Base-by-base conservation (phyloP, 495 filamentous ascomycete genomes). In the Aspergillus sparsus region DNA sequence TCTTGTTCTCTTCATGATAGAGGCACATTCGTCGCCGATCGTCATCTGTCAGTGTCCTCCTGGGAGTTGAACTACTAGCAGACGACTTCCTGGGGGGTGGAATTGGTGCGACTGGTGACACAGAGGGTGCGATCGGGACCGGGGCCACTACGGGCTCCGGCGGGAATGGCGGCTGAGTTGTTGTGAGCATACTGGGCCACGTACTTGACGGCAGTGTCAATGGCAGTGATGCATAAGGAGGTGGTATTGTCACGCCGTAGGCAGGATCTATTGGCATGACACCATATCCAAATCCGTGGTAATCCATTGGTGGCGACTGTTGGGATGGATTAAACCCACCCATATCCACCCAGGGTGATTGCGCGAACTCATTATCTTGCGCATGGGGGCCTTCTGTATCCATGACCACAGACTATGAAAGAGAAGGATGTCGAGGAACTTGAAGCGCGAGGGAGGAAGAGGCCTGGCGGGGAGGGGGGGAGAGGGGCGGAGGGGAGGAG, bases 21-120 rank as follows among this genome's bases (percentile, higher is more conserved):
- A 91, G 82, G 71, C 94, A 98, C 93, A 99, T 99, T 53, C 85
- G 84, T 57, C 92, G 85, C 53, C 94, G 85, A 68, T 97, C 93
- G 34, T 89, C 86, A 73, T 98, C 93, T 21, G 94, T 98, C 64
- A 99, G 80, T 0, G 95, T 98, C 73, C 89, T 91, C 65, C 94
- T 82, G 7, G 91, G 89, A 34, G 90, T 88, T 51, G 89, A 76
- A 33, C 76, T 78, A 54, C 80, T 77, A 39, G 80, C 82, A 6
- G 82, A 80, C 46, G 81, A 79, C 53, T 82, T 75, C 15, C 77
- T 80, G 33, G 77, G 71, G 55, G 79, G 80, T 49, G 81, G 73
- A 37, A 82, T 70, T 31, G 79, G 76, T 18, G 79, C 61, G 12
- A 75, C 75, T 44, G 79, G 76, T 34, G 82, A 76, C 33, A 80